These are phyloP conservation scores for Kurtzmaniella cleridarum DNA, from an alignment of 805 yeast genomes.

Conservation along the genomic window DNA sequence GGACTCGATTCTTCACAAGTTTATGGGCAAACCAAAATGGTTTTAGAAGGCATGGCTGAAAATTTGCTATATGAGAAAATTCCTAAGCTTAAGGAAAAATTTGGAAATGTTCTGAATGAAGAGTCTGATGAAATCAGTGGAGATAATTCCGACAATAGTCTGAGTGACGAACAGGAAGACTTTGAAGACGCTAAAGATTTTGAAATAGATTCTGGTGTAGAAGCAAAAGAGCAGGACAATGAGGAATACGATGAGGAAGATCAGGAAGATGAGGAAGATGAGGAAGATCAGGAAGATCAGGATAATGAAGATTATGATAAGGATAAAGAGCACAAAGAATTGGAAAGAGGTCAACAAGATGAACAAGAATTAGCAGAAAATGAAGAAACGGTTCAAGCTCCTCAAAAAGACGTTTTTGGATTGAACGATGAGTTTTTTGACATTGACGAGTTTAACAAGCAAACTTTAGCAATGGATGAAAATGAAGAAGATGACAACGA, in stretches of 20 bases:
- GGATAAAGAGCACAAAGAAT: conserved; percentile 24
- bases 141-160: conserved; percentile 6
- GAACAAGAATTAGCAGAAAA: conserved; percentile 22
- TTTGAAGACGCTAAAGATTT: conserved; percentile 16
- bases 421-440: conserved; percentile 81
- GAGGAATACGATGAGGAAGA: conserved; percentile 18
- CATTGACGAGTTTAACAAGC: conserved; percentile 77
- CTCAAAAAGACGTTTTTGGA: conserved; percentile 51
- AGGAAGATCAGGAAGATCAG: conserved; percentile 51
- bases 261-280: conserved; percentile 31
- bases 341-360: conserved; percentile 23
- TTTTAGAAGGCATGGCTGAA: conserved; percentile 73
- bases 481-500: conserved; percentile 24
- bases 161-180: conserved; percentile 16
- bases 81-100: conserved; percentile 41
- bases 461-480: conserved; percentile 54
- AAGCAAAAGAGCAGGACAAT: conserved; percentile 16
- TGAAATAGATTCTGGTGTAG: conserved; percentile 1
- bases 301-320: conserved; percentile 36
- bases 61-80: conserved; percentile 52
- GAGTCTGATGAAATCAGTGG: conserved; percentile 14
- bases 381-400: conserved; percentile 14
- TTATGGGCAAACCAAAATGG: conserved; percentile 87
- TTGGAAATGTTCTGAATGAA: conserved; percentile 15
- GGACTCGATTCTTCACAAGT: conserved; percentile 89